Base-by-base conservation (phyloP, 768 basidiomycete species). In the Suillus tomentosus region DNA sequence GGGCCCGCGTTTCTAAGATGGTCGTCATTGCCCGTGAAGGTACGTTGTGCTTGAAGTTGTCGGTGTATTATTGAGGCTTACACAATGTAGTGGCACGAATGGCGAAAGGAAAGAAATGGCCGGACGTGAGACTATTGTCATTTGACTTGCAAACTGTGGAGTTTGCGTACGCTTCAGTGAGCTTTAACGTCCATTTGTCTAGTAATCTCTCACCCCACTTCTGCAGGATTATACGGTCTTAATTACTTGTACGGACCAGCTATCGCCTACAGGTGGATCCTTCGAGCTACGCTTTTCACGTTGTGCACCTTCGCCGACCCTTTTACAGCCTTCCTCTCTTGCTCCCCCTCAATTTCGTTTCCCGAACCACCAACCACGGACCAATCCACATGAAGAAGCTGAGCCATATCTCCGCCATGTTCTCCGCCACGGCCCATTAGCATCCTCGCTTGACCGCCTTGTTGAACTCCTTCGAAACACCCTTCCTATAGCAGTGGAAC, bases 121-220 rank as follows among this genome's bases (percentile, higher is more conserved):
- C 77, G 24, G 93, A 91, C 70, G 86, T 96, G 22, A 85, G 85
- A n/a, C 78, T 96, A 60, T 82, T 95, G 64, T 94, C 92, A 5
- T 96, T 96, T 74, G 94, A 96, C 74, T 78, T 96, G 17, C 94
- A 94, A 70, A 94, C 93, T 0, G 94, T 95, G n/a, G 90, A 95
- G 70, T 91, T 96, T 71, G 86, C 87, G 2, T 96, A 96, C 72
- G 84, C 89, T 11, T 77, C 77, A 60, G 91, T 87, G 72, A 66
- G 79, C 65, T 64, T 3, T 39, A 56, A 17, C 53, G 47, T 10
- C 11, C 11, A 24, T 24, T 31, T 50, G 56, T 40, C 42, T 11
- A 19, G 1, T 11, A 6, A 48, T 17, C 5, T 58, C 37, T 65
- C 24, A 68, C 39, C 4, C 34, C 31, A 15, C 14, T 39, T 58